Evolutionary conservation across 2,329 filamentous ascomycete species (phyloP), one percentile per base, ranked within the genome.

Genomic region (Thielaviopsis euricoi): DNA sequence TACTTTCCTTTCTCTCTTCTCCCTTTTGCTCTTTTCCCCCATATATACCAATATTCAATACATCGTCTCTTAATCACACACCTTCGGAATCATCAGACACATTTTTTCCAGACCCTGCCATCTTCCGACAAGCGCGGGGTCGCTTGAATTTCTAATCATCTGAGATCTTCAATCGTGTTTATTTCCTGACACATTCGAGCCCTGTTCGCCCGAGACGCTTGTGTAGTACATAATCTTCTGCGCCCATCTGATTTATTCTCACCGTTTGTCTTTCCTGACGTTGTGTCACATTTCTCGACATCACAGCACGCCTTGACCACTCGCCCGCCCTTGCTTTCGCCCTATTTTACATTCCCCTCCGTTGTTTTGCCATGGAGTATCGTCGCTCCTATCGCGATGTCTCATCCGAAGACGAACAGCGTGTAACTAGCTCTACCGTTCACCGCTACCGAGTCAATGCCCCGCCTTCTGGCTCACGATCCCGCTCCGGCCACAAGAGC

Each of bases 371-470:
- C 69, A 66, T 67, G 58, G 68, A 70, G 62, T 62, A 62, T 25
- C 58, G 67, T 64, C 68, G 68, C 48, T 62, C 62, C 60, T 69
- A 69, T 61, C 66, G 65, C 52, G 66, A 69, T 61, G 63, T 65
- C 51, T 65, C 67, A 26, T 71, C 67, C 15, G 73, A 75, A 61
- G 76, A 77, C 57, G 74, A 77, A 54, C 67, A 68, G 49, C 73
- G 73, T 67, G 70, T 69, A 64, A 70, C 67, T 60, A 54, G 37
- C 13, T 73, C 74, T 5, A 77, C 74, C n/a, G 71, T 78, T 57
- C 74, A 73, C 61, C 73, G 76, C 58, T 79, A 79, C 70, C 78
- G 78, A 65, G 74, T 78, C 26, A 66, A 67, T 9, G 68, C 65
- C 56, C 70, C 70, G 10, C 66, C 29, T 70, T 71, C 1, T 70